phyloP scores from a whole-genome alignment of 2,329 filamentous ascomycete genomes.

The Trichoderma sp. region DNA sequence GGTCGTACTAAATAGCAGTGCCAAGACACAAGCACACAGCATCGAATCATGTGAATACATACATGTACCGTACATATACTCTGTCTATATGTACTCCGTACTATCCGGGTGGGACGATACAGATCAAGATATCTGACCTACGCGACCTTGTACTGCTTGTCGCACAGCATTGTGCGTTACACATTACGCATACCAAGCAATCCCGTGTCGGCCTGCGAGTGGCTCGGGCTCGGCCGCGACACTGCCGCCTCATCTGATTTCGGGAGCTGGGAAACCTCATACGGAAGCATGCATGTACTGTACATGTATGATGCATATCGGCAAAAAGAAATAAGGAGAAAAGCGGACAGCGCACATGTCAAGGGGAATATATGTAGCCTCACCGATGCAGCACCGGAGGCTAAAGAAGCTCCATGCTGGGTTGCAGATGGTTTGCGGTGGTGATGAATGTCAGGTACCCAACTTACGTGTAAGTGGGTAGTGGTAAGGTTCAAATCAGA shows the following conservation, averaged over 20 bases:
- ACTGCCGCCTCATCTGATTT: slow-evolving; percentile 19
- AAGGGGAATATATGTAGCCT: slow-evolving; percentile 1
- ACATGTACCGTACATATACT: neutral
- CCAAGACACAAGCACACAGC: neutral
- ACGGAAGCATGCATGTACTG: slow-evolving; percentile 6
- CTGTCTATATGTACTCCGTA: neutral
- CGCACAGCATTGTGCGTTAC: neutral
- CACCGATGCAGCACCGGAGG: neutral
- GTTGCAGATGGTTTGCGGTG: neutral
- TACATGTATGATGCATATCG: neutral
- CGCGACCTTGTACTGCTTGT: neutral
- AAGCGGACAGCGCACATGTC: neutral
- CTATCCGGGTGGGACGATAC: neutral
- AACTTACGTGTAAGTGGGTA: neutral
- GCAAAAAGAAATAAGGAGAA: neutral
- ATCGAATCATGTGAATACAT: neutral
- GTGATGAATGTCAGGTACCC: neutral
- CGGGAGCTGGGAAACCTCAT: neutral
- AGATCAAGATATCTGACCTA: neutral
- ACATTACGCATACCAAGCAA: neutral
- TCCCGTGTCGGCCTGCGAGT: slow-evolving; percentile 20
- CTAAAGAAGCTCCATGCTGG: neutral
- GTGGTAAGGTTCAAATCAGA: neutral
- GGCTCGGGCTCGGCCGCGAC: slow-evolving; percentile 2
- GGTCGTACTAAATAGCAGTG: neutral